phyloP scores from a whole-genome alignment of 1,139 yeast genomes.

The Lodderomyces jiufengensis region DNA sequence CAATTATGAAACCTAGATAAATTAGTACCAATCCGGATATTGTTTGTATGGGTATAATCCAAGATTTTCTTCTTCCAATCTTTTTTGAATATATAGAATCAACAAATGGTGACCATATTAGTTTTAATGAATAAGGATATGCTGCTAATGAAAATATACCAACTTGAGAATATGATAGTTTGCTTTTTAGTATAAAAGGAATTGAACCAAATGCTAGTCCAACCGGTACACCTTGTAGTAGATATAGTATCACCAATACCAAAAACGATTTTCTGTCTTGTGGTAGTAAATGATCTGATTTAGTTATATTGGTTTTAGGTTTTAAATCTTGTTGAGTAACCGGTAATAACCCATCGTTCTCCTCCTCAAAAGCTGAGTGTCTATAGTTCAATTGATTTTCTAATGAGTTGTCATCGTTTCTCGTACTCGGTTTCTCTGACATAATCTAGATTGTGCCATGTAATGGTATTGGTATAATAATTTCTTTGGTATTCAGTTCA shows the following conservation, averaged over 20 bases:
- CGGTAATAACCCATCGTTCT: slow-evolving; percentile 37
- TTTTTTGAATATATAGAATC: slow-evolving; percentile 72
- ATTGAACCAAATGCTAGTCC: slow-evolving; percentile 94
- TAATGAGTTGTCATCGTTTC: slow-evolving; percentile 9
- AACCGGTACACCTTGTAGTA: slow-evolving; percentile 92
- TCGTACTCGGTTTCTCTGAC: slow-evolving; percentile 1
- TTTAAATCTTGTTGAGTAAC: slow-evolving; percentile 21
- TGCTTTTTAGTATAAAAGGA: slow-evolving; percentile 85
- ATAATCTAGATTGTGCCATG: background rate
- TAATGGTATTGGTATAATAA: background rate
- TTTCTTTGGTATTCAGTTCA: too few relatives aligned
- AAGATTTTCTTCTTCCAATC: slow-evolving; percentile 81
- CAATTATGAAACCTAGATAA: slow-evolving; percentile 58
- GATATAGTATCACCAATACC: slow-evolving; percentile 66
- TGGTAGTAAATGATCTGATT: slow-evolving; percentile 22
- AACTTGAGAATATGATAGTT: slow-evolving; percentile 81
- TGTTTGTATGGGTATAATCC: slow-evolving; percentile 92
- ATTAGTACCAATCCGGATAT: slow-evolving; percentile 69
- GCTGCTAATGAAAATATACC: slow-evolving; percentile 90
- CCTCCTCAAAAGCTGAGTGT: slow-evolving; percentile 27
- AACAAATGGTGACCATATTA: slow-evolving; percentile 94
- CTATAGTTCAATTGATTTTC: slow-evolving; percentile 18
- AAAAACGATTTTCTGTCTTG: slow-evolving; percentile 69
- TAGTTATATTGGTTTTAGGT: slow-evolving; percentile 1
- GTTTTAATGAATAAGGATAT: slow-evolving; percentile 88